phyloP scores from a whole-genome alignment of 2,329 filamentous ascomycete genomes.

The Davidsoniella eucalypti region DNA sequence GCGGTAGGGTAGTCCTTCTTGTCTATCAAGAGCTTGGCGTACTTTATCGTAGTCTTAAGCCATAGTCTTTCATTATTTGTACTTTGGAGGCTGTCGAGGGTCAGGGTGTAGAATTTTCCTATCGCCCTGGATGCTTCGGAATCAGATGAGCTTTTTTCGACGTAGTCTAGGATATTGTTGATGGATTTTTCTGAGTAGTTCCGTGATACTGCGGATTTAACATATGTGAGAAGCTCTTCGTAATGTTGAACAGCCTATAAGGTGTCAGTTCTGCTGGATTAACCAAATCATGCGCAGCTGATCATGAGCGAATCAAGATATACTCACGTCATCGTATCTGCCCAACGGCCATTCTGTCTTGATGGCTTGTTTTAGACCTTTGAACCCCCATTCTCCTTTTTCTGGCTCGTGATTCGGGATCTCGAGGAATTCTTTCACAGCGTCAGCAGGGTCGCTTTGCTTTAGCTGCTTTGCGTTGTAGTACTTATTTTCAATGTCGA shows the following conservation, averaged over 20 bases:
- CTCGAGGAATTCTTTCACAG: slow-evolving; percentile 81
- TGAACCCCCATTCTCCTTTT: slow-evolving; percentile 98
- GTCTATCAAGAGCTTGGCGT: slow-evolving; percentile 79
- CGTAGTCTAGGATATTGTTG: slow-evolving; percentile 97
- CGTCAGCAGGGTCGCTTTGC: slow-evolving; percentile 66
- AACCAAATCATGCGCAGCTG: neutral
- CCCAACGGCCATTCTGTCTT: slow-evolving; percentile 90
- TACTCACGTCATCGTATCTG: slow-evolving; percentile 59
- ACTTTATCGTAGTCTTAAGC: slow-evolving; percentile 97
- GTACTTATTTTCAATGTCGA: slow-evolving; percentile 98
- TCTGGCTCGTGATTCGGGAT: slow-evolving; percentile 71
- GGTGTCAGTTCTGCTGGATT: neutral
- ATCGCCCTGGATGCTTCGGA: slow-evolving; percentile 59
- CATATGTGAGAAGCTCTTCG: slow-evolving; percentile 86
- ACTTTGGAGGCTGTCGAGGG: slow-evolving; percentile 84
- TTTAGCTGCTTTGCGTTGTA: slow-evolving; percentile 99
- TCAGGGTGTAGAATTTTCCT: slow-evolving; percentile 89
- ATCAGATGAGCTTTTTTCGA: slow-evolving; percentile 72
- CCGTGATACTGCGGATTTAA: slow-evolving; percentile 88
- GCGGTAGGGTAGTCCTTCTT: slow-evolving; percentile 73
- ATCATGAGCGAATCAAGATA: neutral
- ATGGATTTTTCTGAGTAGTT: slow-evolving; percentile 99
- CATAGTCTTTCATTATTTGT: slow-evolving; percentile 95
- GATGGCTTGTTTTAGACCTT: slow-evolving; percentile 92
- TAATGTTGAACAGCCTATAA: slow-evolving; percentile 76